Evolutionary conservation across 2,329 filamentous ascomycete genomes (phyloP).

Genomic region (Penicillium concentricum): DNA sequence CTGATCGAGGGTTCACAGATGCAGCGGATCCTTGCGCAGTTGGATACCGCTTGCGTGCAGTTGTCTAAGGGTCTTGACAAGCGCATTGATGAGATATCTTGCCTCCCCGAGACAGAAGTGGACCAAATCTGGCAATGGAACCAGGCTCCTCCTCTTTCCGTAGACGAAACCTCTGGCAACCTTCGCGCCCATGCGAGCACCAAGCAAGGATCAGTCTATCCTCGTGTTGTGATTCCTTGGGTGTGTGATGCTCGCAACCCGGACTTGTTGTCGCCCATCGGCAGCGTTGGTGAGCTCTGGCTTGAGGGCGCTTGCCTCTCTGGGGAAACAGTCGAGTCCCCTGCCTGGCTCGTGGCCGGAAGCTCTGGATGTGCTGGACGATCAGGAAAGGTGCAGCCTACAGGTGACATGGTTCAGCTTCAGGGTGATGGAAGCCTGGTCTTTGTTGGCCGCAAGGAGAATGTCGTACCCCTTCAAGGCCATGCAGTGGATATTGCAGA

Average conservation of each 20-base stretch:
- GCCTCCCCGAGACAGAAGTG: slow-evolving; percentile 39
- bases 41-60: slow-evolving; percentile 33
- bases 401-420: slow-evolving; percentile 34
- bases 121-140: slow-evolving; percentile 48
- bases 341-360: slow-evolving; percentile 35
- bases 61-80: slow-evolving; percentile 27
- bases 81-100: slow-evolving; percentile 37
- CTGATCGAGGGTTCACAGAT: slow-evolving; percentile 39
- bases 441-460: slow-evolving; percentile 37
- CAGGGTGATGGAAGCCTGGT: slow-evolving; percentile 29
- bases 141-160: slow-evolving; percentile 33
- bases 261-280: slow-evolving; percentile 42
- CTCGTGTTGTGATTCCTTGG: slow-evolving; percentile 32
- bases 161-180: slow-evolving; percentile 28
- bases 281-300: slow-evolving; percentile 40
- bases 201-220: slow-evolving; percentile 34
- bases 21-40: slow-evolving; percentile 38
- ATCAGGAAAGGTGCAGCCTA: slow-evolving; percentile 28
- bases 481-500: slow-evolving; percentile 43
- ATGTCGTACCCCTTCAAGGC: slow-evolving; percentile 35
- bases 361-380: slow-evolving; percentile 32
- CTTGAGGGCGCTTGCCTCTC: slow-evolving; percentile 41
- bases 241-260: slow-evolving; percentile 33
- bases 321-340: slow-evolving; percentile 21
- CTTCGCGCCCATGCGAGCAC: slow-evolving; percentile 22